A percentile compares a stretch with the other conserved stretches of the same genome.
phyloP scores from a whole-genome alignment of 345 rosid genomes.

The Pseudoturritis turrita region DNA sequence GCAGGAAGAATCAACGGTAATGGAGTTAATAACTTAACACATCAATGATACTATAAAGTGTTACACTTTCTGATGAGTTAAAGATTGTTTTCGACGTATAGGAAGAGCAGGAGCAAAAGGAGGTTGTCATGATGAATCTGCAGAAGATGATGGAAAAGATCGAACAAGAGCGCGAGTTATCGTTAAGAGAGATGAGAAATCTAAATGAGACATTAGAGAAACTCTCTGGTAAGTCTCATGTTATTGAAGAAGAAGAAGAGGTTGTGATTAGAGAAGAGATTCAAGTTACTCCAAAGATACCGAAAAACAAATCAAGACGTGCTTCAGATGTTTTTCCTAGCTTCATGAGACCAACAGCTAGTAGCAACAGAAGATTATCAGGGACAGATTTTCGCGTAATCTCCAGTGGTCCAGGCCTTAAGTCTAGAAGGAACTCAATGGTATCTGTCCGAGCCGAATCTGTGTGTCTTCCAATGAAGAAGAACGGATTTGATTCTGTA shows the following conservation, averaged over 20 bases:
- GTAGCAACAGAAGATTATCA: conserved; percentile 54
- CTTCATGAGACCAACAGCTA: conserved; percentile 73
- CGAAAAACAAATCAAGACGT: conserved; percentile 26
- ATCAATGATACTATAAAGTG: background rate
- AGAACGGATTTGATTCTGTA: conserved; percentile 26
- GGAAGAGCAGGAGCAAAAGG: conserved; percentile 50
- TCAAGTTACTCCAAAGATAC: conserved; percentile 20
- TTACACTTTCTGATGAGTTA: conserved; percentile 11
- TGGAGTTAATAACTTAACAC: background rate
- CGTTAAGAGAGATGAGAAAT: conserved; percentile 34
- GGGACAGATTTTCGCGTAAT: conserved; percentile 33
- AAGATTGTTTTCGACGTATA: conserved; percentile 22
- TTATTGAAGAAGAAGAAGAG: conserved; percentile 32
- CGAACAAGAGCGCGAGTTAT: conserved; percentile 46
- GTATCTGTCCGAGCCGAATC: conserved; percentile 51
- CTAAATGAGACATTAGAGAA: conserved; percentile 44
- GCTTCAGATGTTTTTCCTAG: conserved; percentile 47
- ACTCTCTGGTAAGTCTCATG: conserved; percentile 34
- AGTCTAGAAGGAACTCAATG: conserved; percentile 38
- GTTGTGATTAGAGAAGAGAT: conserved; percentile 28
- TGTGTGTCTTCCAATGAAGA: conserved; percentile 46
- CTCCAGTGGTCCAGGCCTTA: conserved; percentile 14
- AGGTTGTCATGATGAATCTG: conserved; percentile 45
- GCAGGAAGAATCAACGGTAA: conserved; percentile 50
- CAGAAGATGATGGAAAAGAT: conserved; percentile 42